Evolutionary conservation across 2,329 filamentous ascomycete species (phyloP), one percentile per base, ranked within the genome.

Genomic region (Phaeosphaeriaceae sp.): DNA sequence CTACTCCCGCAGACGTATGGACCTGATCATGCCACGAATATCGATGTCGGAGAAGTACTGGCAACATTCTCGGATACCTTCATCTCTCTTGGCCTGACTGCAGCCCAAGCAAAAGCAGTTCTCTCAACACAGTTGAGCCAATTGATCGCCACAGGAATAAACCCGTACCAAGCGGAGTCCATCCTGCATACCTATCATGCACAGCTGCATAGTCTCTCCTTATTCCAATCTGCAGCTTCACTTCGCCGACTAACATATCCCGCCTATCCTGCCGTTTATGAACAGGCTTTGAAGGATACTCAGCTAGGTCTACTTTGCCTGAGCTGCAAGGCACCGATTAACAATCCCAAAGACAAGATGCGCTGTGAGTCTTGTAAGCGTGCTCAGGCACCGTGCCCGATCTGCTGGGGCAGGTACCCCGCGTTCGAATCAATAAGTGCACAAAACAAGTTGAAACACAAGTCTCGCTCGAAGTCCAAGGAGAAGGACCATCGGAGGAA

Each of bases 171-270:
- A 66, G 79, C 84, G 50, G 85, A 88, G 68, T 77, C 80, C 48
- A 84, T 88, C 44, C 81, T 88, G 44, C 79, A 82, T 43, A 78
- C 82, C 3, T 89, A 89, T 70, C 85, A 89, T 71, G 81, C 83
- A 51, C 84, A 85, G 56, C 78, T 89, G 22, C 71, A 80, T 19
- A 74, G 73, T 23, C 75, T 82, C 13, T 79, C 68, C 52, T 80
- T 81, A 50, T 85, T 75, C 76, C 83, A 78, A 71, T 82, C 76
- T 67, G 86, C 86, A 5, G 84, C 85, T 10, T 79, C 84, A 32
- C 75, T 89, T n/a, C 84, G 87, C 24, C 80, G 83, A 46, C 75
- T 85, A 40, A 80, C 83, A 51, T 86, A 87, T 54, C 82, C 85
- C 3, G 77, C 77, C 2, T 87, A 86, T 59, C 84, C 85, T 9